Base-by-base conservation (phyloP, 2,329 filamentous ascomycete genomes). In the Fusarium sp. region DNA sequence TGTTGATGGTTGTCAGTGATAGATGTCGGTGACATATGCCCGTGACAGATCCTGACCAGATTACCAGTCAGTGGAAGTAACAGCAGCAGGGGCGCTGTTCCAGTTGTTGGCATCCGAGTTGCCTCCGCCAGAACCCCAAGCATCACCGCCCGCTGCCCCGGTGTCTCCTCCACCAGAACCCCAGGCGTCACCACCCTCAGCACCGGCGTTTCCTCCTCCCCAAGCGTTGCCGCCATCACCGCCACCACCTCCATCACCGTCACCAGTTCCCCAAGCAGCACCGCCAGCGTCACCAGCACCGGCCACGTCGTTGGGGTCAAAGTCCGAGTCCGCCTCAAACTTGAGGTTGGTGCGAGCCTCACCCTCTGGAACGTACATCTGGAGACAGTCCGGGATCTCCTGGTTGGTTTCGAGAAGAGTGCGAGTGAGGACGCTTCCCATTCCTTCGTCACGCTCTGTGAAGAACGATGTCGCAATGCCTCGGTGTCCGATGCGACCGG, bases 401-500 rank as follows among this genome's bases (percentile, higher is more conserved):
- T 98, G 95, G 6, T 91, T 87, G 6, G 91, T 94, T 83, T 98
- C 96, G 0, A 97, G 80, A 0, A 99, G 87, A 7, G 94, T 91
- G 81, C 95, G 95, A 41, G 94, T 93, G 1, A 99, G 86, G 2
- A 93, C 91, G 11, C 89, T 87, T 0, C 89, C 95, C 48, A 98
- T 85, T 4, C 92, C 88, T 65, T 93, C 90, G 77, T 98, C 94
- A 1, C 88, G 86, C 1, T 95, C 92, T 29, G 92, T 94, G 86
- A 93, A 98, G 85, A 99, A 96, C 0, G 96, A 98, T 0, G 94
- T 96, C 0, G 97, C 95, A 6, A 95, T 85, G 20, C 97, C 97
- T 52, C 89, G 88, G 76, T 98, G 94, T 3, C 97, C 97, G 80
- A 98, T 98, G 63, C 97, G 94, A 64, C 94, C 97, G 76, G 97